These are phyloP conservation scores for Botrytis paeoniae DNA, from an alignment of 2,329 filamentous ascomycete species.

Conservation along the genomic window DNA sequence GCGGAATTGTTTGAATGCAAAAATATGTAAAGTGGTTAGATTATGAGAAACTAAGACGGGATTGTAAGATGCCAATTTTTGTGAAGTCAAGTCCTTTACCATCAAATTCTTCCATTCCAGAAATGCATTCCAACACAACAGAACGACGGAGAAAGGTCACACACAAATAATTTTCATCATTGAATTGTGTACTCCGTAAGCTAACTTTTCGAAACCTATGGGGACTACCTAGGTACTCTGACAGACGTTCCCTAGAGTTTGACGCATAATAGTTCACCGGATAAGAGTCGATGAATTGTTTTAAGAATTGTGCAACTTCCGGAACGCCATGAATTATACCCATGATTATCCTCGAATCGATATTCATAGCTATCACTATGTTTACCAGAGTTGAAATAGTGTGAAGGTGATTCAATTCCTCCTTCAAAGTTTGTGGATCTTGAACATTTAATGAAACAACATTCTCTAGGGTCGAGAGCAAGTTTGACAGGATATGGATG, in stretches of 20 bases:
- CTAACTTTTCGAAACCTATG: rapidly evolving
- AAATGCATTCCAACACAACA: background rate
- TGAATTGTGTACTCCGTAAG: rapidly evolving
- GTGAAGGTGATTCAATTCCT: too few species aligned
- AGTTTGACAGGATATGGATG: too few species aligned
- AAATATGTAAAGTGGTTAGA: background rate
- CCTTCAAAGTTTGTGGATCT: too few species aligned
- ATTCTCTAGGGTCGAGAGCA: too few species aligned
- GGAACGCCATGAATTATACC: background rate
- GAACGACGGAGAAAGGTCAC: too few species aligned
- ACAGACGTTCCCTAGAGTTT: too few species aligned
- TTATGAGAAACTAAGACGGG: background rate
- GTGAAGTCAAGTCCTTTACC: background rate
- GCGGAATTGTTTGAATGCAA: rapidly evolving
- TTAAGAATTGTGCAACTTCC: background rate
- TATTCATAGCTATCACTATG: background rate
- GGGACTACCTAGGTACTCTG: too few species aligned
- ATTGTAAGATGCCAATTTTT: background rate
- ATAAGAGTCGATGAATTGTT: too few species aligned
- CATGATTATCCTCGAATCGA: background rate
- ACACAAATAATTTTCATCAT: background rate
- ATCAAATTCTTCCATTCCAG: background rate
- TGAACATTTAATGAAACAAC: too few species aligned
- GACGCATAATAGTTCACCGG: too few species aligned
- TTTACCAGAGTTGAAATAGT: background rate